Percentiles rank a stretch among this genome's conserved stretches.
These are phyloP conservation scores for Acanthamoeba healyi DNA, from an alignment of 208 protist species.

Conservation along the genomic window DNA sequence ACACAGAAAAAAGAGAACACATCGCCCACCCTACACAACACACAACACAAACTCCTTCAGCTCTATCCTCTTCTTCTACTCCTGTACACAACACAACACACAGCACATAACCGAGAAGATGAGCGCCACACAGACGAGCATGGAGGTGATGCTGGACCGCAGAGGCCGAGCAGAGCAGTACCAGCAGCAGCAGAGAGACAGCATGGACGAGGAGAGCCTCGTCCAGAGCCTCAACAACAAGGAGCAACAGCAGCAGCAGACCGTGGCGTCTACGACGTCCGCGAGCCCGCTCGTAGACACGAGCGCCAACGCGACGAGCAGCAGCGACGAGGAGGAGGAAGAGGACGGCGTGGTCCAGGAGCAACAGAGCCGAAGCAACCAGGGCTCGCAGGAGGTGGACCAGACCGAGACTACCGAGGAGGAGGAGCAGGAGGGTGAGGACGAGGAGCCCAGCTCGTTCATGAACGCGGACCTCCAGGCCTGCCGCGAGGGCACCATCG, in stretches of 20 bases:
- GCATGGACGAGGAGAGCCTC: constrained; percentile 22
- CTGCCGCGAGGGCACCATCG: not conserved
- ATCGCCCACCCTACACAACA: too few relatives aligned
- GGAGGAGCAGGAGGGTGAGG: not conserved
- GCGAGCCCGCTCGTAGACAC: not conserved
- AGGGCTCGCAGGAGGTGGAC: not conserved
- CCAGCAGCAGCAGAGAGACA: not conserved
- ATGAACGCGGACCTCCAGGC: constrained; percentile 41
- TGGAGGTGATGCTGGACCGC: not conserved
- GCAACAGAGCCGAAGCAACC: not conserved
- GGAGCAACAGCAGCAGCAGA: not conserved
- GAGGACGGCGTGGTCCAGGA: not conserved
- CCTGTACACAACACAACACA: not conserved
- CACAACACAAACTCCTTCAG: too few relatives aligned
- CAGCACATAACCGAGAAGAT: not conserved
- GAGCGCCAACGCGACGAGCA: not conserved
- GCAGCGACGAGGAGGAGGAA: constrained; percentile 53
- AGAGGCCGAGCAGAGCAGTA: not conserved
- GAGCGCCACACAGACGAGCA: not conserved
- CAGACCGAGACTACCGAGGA: not conserved
- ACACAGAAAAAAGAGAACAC: too few relatives aligned
- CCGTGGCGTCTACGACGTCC: not conserved
- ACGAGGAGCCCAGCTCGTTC: not conserved
- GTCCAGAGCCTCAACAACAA: not conserved
- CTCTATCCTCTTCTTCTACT: not conserved